Base-by-base conservation (phyloP, 1,284 basidiomycete genomes). In the Takashimella koratensis region DNA sequence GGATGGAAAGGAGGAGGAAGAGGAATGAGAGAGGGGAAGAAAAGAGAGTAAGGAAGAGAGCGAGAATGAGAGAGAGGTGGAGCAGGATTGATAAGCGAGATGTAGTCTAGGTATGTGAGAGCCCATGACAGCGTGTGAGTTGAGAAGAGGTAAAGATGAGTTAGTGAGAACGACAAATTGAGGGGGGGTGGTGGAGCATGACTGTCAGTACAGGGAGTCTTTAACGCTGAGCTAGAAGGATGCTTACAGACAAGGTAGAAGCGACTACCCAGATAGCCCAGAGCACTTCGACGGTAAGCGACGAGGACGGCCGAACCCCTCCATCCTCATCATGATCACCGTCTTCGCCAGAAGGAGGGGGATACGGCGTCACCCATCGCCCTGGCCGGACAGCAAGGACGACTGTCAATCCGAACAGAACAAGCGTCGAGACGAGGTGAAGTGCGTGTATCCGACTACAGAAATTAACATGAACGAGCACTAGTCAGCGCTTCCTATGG, bases 401-500 rank as follows among this genome's bases (percentile, higher is more conserved):
- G 19, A 60, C 48, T 1, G 59, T 60, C 39, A 60, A 53, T 4
- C 53, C 56, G 20, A 60, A 42, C 22, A 53, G 55, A 19, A 60
- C 59, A 21, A 55, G 46, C 20, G 45, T 41, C 2, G 56, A 51
- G 8, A 46, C 47, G 20, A 60, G 51, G 51, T 60, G 55, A 21
- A 60, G 41, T 20, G 57, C 36, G 26, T 60, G 59, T 24, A 53
- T 45, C 13, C 59, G 59, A 8, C 59, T 60, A 53, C 21, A 6
- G 20, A 16, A 4, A 49, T 44, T 11, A 49, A 49, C 41, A 20
- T 3, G 48, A 21, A 16, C 19, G 13, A 13, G 48, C 5, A 43
- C 19, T 5, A 12, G 3, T 12, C 20, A 20, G 19, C 8, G 30
- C 30, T 10, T 39, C 30, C 8, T 39, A 16, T 10, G 8, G 30